These are phyloP conservation scores for Astragalus glycyphyllos DNA, from an alignment of 306 rosid species.

Conservation along the genomic window DNA sequence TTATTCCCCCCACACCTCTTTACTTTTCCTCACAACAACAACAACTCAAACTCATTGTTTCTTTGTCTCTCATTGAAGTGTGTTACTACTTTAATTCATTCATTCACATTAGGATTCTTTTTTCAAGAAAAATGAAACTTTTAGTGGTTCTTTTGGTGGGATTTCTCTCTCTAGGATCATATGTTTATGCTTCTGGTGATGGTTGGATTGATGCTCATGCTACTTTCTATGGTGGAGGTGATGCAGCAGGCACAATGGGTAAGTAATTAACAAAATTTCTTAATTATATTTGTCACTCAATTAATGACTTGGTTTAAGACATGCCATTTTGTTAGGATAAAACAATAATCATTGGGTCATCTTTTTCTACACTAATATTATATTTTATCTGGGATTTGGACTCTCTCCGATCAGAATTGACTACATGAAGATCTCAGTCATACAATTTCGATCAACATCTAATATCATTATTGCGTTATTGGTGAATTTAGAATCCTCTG, in stretches of 20 bases:
- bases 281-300: too few relatives aligned
- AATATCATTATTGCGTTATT: too few relatives aligned
- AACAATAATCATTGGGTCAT: too few relatives aligned
- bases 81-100: too few relatives aligned
- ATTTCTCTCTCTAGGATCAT: constrained; percentile 44
- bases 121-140: constrained; percentile 47
- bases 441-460: too few relatives aligned
- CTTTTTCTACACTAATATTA: too few relatives aligned
- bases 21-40: constrained; percentile 28
- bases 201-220: constrained; percentile 81
- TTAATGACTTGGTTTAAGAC: not conserved
- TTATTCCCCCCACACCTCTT: constrained; percentile 47
- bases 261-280: constrained; percentile 13
- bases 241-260: constrained; percentile 94
- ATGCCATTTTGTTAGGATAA: not conserved
- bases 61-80: not conserved
- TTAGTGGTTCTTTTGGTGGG: constrained; percentile 51
- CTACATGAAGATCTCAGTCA: too few relatives aligned
- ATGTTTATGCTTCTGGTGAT: constrained; percentile 40
- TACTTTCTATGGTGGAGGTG: constrained; percentile 91
- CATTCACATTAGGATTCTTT: not conserved
- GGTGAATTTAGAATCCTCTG: too few relatives aligned
- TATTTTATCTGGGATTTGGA: too few relatives aligned
- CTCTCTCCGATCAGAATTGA: too few relatives aligned
- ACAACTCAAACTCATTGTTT: not conserved